Percentiles rank a stretch among this genome's conserved stretches.
phyloP scores from a whole-genome alignment of 2,329 filamentous ascomycete genomes.

The Zymoseptoria brevis region DNA sequence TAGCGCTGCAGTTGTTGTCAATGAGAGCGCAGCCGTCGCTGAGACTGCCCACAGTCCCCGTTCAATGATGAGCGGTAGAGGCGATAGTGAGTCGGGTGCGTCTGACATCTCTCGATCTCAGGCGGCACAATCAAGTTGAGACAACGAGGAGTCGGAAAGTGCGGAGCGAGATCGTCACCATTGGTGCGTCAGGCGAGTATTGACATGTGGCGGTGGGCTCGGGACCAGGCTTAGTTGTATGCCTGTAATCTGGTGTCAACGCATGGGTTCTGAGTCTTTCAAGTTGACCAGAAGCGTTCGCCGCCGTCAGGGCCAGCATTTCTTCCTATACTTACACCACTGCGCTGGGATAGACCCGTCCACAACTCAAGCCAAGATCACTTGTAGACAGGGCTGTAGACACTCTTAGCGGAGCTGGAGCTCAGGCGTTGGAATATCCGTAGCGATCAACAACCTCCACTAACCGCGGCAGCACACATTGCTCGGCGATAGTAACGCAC shows the following conservation, averaged over 20 bases:
- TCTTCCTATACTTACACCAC: not conserved
- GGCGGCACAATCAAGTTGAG: not conserved
- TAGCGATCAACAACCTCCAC: not conserved
- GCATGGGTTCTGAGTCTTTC: not conserved
- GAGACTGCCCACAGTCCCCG: constrained; percentile 20
- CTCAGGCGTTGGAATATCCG: not conserved
- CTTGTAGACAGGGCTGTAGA: not conserved
- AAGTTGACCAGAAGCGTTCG: not conserved
- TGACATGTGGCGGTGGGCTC: not conserved
- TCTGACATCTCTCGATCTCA: not conserved
- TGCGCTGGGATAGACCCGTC: not conserved
- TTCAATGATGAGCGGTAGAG: constrained; percentile 14
- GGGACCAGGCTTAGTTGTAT: not conserved
- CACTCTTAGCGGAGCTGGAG: not conserved
- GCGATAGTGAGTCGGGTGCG: constrained; percentile 3
- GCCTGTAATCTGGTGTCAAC: not conserved
- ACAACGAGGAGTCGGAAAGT: not conserved
- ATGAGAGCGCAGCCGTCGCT: constrained; percentile 18
- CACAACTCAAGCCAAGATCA: not conserved
- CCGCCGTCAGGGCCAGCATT: not conserved
- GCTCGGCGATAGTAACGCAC: not conserved
- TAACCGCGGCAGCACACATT: not conserved
- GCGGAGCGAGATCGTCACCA: not conserved
- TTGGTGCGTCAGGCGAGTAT: not conserved
- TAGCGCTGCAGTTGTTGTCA: constrained; percentile 15